Conservation (phyloP, 2,329 filamentous ascomycete genomes). For the Apiospora malaysiana region DNA sequence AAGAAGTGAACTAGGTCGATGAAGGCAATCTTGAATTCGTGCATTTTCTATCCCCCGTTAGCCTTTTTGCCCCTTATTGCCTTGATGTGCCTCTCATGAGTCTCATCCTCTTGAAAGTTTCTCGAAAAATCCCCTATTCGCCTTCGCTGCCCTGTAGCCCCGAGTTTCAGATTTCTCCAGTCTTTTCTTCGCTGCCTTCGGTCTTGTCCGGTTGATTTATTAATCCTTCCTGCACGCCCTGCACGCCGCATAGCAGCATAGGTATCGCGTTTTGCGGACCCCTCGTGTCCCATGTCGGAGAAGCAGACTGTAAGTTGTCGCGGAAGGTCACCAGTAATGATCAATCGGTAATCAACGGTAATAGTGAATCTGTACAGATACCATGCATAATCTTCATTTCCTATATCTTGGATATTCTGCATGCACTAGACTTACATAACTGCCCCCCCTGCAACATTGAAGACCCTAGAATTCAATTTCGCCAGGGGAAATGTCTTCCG, state of each 20-base stretch:
- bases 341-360: background rate
- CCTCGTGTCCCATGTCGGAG: background rate
- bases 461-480: background rate
- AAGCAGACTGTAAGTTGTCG: background rate
- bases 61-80: no score
- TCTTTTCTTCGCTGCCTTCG: background rate
- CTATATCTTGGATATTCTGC: no score
- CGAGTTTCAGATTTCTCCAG: slow-evolving; percentile 14
- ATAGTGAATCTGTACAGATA: no score
- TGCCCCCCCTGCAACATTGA: background rate
- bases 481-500: slow-evolving; percentile 7
- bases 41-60: no score
- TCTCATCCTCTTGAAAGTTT: no score
- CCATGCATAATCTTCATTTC: no score
- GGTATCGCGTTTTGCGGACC: background rate
- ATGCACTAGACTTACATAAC: background rate
- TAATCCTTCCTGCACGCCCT: background rate
- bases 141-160: background rate
- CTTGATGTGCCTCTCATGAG: no score
- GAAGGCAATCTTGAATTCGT: background rate
- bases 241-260: background rate
- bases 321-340: background rate
- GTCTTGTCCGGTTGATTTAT: background rate
- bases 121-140: background rate
- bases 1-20: no score